Percentiles rank a stretch among this genome's conserved stretches.
phyloP scores from a whole-genome alignment of 805 yeast genomes.

The Pichia kluyveri region DNA sequence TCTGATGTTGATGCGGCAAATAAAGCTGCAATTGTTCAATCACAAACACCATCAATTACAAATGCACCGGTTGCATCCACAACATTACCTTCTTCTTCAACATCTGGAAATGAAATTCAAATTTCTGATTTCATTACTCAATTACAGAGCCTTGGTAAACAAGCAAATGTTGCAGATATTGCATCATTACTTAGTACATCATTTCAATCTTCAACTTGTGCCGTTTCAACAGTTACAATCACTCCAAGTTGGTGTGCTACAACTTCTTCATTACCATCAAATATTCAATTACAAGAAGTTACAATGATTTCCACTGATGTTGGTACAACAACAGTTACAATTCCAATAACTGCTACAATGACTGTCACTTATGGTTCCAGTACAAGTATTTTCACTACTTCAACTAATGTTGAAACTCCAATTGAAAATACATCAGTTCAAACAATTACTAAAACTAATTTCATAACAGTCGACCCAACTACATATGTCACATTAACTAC shows the following conservation, averaged over 20 bases:
- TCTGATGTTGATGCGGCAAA: background rate
- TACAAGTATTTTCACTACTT: slow-evolving; percentile 21
- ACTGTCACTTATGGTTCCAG: slow-evolving; percentile 25
- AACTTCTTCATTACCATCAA: background rate
- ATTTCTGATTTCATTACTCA: slow-evolving; percentile 1
- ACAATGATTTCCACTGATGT: slow-evolving; percentile 9
- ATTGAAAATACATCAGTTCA: slow-evolving; percentile 4
- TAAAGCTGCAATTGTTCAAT: background rate
- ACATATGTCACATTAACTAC: background rate
- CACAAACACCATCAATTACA: background rate
- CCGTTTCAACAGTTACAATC: slow-evolving; percentile 22
- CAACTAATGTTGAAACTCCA: slow-evolving; percentile 22
- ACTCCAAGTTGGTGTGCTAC: slow-evolving; percentile 6
- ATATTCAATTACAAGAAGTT: slow-evolving; percentile 3
- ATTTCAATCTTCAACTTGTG: background rate
- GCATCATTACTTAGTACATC: slow-evolving; percentile 4
- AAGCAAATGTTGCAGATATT: slow-evolving; percentile 5
- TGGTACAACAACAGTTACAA: slow-evolving; percentile 17
- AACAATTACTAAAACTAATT: slow-evolving; percentile 8
- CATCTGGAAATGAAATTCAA: slow-evolving; percentile 1
- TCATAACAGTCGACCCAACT: background rate
- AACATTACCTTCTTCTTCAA: background rate
- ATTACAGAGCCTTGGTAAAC: slow-evolving; percentile 2
- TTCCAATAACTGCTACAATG: slow-evolving; percentile 25
- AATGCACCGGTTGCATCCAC: slow-evolving; percentile 4